Conservation (phyloP, 2,329 filamentous ascomycete genomes). For the Emergomyces africanus region DNA sequence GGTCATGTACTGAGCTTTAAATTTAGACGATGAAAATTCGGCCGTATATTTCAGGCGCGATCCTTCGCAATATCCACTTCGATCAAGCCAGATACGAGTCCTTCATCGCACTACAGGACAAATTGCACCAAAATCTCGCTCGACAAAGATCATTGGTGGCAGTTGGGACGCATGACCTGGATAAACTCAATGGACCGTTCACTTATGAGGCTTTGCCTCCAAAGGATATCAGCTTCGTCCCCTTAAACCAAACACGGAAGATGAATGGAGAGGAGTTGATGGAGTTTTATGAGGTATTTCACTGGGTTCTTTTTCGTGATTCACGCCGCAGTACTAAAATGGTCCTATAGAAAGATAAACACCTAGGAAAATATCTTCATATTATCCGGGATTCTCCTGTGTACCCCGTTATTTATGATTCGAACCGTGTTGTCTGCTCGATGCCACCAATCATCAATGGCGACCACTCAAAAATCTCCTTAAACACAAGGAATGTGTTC, state of each 20-base stretch:
- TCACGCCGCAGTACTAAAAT: background rate
- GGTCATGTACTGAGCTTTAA: background rate
- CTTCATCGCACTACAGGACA: slow-evolving; percentile 96
- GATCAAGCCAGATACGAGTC: slow-evolving; percentile 84
- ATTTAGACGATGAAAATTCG: slow-evolving; percentile 61
- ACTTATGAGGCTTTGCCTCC: slow-evolving; percentile 87
- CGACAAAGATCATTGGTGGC: slow-evolving; percentile 88
- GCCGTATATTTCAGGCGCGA: slow-evolving; percentile 77
- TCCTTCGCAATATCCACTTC: slow-evolving; percentile 84
- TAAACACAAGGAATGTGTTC: slow-evolving; percentile 85
- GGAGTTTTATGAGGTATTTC: slow-evolving; percentile 68
- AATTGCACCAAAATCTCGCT: slow-evolving; percentile 91
- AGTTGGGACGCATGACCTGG: slow-evolving; percentile 92
- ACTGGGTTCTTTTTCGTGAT: background rate
- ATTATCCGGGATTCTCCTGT: slow-evolving; percentile 90
- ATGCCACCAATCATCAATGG: slow-evolving; percentile 97
- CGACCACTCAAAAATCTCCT: slow-evolving; percentile 88
- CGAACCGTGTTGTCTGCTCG: slow-evolving; percentile 75
- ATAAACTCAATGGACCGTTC: slow-evolving; percentile 88
- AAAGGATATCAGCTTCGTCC: slow-evolving; percentile 81
- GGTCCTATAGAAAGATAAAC: slow-evolving; percentile 56
- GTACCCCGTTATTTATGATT: slow-evolving; percentile 92
- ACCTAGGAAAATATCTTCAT: slow-evolving; percentile 78
- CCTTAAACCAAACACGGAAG: slow-evolving; percentile 80
- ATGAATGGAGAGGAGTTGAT: slow-evolving; percentile 85